Evolutionary conservation across 257 asterid species (phyloP).

Genomic region (Orobanche coerulescens): DNA sequence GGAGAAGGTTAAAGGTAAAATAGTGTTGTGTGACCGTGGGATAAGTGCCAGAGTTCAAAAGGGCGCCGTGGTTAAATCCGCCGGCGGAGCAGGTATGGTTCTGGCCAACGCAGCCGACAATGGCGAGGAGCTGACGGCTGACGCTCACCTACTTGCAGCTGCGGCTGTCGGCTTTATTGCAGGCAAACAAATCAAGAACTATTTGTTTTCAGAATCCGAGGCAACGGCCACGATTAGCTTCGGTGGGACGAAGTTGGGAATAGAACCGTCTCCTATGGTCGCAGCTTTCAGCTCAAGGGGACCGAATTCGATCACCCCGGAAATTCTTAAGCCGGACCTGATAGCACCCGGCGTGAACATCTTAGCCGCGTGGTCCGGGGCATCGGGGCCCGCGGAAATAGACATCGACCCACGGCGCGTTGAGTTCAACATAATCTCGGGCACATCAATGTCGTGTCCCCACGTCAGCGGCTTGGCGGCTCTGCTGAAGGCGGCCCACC

Average conservation of each 20-base stretch:
- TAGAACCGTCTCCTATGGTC: constrained; percentile 62
- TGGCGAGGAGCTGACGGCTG: constrained; percentile 76
- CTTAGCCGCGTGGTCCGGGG: constrained; percentile 60
- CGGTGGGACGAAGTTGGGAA: constrained; percentile 51
- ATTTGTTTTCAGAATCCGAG: constrained; percentile 33
- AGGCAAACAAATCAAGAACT: constrained; percentile 37
- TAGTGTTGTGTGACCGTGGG: constrained; percentile 70
- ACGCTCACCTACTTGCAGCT: constrained; percentile 66
- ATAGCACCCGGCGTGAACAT: no score
- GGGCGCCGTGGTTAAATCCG: constrained; percentile 55
- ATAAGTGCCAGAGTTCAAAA: constrained; percentile 51
- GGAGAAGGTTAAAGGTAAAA: constrained; percentile 49
- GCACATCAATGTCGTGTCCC: no score
- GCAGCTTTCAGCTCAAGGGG: constrained; percentile 80
- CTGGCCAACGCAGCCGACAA: constrained; percentile 51
- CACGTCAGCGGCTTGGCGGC: no score
- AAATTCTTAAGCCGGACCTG: constrained; percentile 57
- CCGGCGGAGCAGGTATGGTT: constrained; percentile 66
- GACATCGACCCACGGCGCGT: constrained; percentile 53
- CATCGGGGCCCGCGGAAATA: constrained; percentile 51
- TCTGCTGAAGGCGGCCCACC: constrained; percentile 49
- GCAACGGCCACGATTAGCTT: constrained; percentile 45
- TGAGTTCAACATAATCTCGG: no score
- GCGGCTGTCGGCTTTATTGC: constrained; percentile 45
- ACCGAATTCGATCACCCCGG: constrained; percentile 51